phyloP scores from a whole-genome alignment of 768 basidiomycete species.

The Dioszegia aurantiaca region DNA sequence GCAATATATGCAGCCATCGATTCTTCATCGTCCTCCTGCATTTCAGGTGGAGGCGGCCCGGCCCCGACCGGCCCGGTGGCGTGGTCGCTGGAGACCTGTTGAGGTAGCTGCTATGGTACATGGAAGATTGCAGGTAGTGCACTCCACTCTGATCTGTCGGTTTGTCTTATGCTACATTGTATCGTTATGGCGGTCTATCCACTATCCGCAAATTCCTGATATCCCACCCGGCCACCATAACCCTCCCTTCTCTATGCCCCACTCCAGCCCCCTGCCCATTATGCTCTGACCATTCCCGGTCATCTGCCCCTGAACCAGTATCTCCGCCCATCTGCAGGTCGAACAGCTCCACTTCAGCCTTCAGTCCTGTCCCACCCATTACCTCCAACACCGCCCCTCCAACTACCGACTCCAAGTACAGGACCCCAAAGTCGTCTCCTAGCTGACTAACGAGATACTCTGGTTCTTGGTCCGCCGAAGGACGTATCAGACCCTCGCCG shows the following conservation, averaged over 20 bases:
- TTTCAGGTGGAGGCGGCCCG: too few species aligned
- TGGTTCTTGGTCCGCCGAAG: conserved; percentile 36
- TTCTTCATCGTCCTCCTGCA: background rate
- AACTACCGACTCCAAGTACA: conserved; percentile 35
- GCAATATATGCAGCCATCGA: background rate
- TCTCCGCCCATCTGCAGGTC: conserved; percentile 2
- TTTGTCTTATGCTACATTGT: too few species aligned
- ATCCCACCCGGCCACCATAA: conserved; percentile 33
- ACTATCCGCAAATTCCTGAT: conserved; percentile 33
- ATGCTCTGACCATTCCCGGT: background rate
- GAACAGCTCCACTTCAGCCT: conserved; percentile 25
- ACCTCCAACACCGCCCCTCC: conserved; percentile 21
- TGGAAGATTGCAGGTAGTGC: too few species aligned
- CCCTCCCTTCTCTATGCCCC: conserved; percentile 22
- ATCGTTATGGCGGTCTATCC: conserved; percentile 19
- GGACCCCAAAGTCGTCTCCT: conserved; percentile 31
- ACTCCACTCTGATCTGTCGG: too few species aligned
- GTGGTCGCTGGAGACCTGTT: too few species aligned
- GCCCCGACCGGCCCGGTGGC: too few species aligned
- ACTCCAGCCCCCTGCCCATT: background rate
- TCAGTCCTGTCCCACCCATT: conserved; percentile 6
- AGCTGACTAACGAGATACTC: conserved; percentile 7
- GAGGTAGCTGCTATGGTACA: too few species aligned
- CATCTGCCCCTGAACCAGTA: background rate
- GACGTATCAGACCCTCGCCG: conserved; percentile 35